These are phyloP conservation scores for Penicillium ucsense DNA, from an alignment of 495 filamentous ascomycete genomes.

Conservation along the genomic window DNA sequence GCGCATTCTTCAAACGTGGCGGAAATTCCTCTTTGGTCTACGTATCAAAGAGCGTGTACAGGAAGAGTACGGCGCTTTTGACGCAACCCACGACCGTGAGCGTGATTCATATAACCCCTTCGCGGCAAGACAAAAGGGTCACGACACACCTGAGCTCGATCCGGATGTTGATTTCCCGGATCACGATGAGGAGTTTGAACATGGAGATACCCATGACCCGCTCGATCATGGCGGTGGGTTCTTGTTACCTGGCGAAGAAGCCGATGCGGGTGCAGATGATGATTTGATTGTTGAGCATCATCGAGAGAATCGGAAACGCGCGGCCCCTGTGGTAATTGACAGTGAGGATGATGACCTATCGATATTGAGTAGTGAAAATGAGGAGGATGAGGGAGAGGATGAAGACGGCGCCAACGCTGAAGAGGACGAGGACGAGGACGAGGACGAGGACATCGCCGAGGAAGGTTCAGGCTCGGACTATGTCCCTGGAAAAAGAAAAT, in stretches of 20 bases:
- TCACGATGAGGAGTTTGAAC: slow-evolving; percentile 2
- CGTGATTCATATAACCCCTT: slow-evolving; percentile 33
- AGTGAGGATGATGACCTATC: not conserved
- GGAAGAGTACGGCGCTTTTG: slow-evolving; percentile 64
- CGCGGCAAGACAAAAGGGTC: slow-evolving; percentile 9
- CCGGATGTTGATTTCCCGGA: not conserved
- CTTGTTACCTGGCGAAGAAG: slow-evolving; percentile 21
- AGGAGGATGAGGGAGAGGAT: not conserved
- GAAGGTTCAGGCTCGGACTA: too few species aligned
- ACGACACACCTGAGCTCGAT: slow-evolving; percentile 1
- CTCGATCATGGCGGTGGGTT: slow-evolving; percentile 29
- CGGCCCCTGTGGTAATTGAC: not conserved
- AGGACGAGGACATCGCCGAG: too few species aligned
- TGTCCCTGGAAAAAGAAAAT: too few species aligned
- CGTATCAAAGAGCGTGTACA: slow-evolving; percentile 70
- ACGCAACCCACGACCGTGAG: slow-evolving; percentile 23
- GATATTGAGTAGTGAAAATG: too few species aligned
- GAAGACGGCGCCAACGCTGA: slow-evolving; percentile 3
- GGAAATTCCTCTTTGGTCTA: slow-evolving; percentile 76
- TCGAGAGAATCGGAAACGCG: slow-evolving; percentile 3
- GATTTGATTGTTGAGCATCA: slow-evolving; percentile 23
- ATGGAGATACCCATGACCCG: slow-evolving; percentile 5
- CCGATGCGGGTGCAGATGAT: slow-evolving; percentile 16
- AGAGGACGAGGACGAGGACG: not conserved
- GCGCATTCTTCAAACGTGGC: slow-evolving; percentile 66